Evolutionary conservation across 306 rosid genomes (phyloP).

Genomic region (Malus fusca): DNA sequence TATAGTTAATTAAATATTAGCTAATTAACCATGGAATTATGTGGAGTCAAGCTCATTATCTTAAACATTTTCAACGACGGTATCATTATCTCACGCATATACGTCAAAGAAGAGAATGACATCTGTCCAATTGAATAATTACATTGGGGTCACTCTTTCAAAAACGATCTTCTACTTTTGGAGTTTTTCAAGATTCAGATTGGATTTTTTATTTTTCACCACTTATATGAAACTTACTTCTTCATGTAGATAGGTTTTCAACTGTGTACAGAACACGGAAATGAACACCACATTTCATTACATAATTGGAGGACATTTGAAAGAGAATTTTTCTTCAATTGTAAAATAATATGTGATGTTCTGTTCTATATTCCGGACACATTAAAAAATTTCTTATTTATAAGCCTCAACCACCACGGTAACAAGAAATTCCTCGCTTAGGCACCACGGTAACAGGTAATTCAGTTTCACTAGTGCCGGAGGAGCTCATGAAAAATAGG

Average conservation of each 20-base stretch:
- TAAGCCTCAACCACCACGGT: too few relatives aligned
- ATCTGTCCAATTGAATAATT: slow-evolving; percentile 35
- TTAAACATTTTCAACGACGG: slow-evolving; percentile 42
- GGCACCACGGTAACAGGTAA: neutral
- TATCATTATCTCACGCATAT: slow-evolving; percentile 44
- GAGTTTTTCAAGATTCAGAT: neutral
- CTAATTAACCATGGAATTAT: neutral
- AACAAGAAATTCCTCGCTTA: neutral
- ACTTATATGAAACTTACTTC: neutral
- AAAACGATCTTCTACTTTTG: slow-evolving; percentile 13
- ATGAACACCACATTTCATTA: fast-evolving
- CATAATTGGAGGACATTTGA: too few relatives aligned
- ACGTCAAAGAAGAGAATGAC: slow-evolving; percentile 42
- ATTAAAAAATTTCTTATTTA: too few relatives aligned
- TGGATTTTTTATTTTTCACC: slow-evolving; percentile 17
- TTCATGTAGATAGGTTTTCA: neutral
- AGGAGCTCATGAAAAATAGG: too few relatives aligned
- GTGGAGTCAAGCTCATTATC: slow-evolving; percentile 48
- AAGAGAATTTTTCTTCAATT: too few relatives aligned
- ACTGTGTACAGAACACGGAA: too few relatives aligned
- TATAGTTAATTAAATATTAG: neutral
- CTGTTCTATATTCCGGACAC: fast-evolving
- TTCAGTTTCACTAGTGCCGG: too few relatives aligned
- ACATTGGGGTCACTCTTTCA: slow-evolving; percentile 12
- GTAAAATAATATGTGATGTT: too few relatives aligned